A percentile compares a stretch with the other conserved stretches of the same genome.
These are phyloP conservation scores for Exophiala mesophila DNA, from an alignment of 2,329 filamentous ascomycete genomes.

Conservation along the genomic window DNA sequence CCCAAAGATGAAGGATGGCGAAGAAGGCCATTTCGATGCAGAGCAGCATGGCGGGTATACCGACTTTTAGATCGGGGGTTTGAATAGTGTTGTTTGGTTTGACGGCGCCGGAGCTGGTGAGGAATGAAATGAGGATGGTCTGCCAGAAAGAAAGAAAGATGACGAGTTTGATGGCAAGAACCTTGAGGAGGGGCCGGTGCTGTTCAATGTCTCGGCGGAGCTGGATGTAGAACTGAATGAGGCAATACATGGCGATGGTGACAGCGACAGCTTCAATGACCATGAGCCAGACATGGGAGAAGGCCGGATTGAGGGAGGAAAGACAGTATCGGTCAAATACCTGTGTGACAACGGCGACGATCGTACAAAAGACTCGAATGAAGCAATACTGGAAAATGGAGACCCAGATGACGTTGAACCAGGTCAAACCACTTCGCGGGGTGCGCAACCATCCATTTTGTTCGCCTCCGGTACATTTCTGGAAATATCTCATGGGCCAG, in stretches of 20 bases:
- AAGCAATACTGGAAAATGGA: slow-evolving; percentile 84
- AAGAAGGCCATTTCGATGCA: slow-evolving; percentile 85
- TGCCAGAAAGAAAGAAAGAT: slow-evolving; percentile 94
- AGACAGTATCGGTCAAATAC: slow-evolving; percentile 69
- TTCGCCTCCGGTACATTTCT: slow-evolving; percentile 65
- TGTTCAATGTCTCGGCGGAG: slow-evolving; percentile 63
- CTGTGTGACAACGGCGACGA: slow-evolving; percentile 70
- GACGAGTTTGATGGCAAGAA: slow-evolving; percentile 81
- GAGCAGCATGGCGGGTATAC: slow-evolving; percentile 70
- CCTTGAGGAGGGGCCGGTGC: slow-evolving; percentile 71
- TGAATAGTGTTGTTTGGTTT: slow-evolving; percentile 58
- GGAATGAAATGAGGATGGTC: slow-evolving; percentile 55
- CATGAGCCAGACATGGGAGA: slow-evolving; percentile 78
- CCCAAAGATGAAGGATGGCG: slow-evolving; percentile 71
- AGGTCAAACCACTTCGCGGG: slow-evolving; percentile 76
- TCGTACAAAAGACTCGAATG: slow-evolving; percentile 71
- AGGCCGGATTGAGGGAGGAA: slow-evolving; percentile 69
- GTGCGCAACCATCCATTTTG: slow-evolving; percentile 64
- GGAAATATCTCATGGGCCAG: slow-evolving; percentile 65
- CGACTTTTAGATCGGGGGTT: slow-evolving; percentile 72
- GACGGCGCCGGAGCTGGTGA: slow-evolving; percentile 60
- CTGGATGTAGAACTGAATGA: slow-evolving; percentile 83
- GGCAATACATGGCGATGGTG: slow-evolving; percentile 78
- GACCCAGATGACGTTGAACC: slow-evolving; percentile 84
- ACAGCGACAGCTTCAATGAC: slow-evolving; percentile 67